Percentiles rank a stretch among this genome's conserved stretches.
phyloP scores from a whole-genome alignment of 805 yeast genomes.

The Yamadazyma ubonensis region DNA sequence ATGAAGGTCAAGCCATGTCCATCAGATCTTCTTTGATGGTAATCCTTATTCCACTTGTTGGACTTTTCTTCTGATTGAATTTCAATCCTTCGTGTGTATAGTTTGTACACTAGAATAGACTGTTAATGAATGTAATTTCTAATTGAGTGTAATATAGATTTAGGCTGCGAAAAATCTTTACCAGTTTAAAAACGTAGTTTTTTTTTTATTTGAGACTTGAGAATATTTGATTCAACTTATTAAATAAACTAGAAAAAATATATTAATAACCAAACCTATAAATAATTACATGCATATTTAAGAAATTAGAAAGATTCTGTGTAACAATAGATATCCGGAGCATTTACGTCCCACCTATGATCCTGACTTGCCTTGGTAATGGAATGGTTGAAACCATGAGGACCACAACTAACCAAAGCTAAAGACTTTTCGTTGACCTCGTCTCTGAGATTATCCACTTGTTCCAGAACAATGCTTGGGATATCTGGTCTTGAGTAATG shows the following conservation, averaged over 20 bases:
- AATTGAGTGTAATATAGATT: too few species aligned
- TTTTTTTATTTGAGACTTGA: too few species aligned
- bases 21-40: slow-evolving; percentile 1
- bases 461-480: slow-evolving; percentile 15
- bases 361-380: slow-evolving; percentile 30
- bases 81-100: neutral
- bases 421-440: slow-evolving; percentile 22
- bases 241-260: too few species aligned
- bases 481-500: slow-evolving; percentile 21
- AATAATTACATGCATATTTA: neutral
- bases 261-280: neutral
- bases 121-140: neutral
- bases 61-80: slow-evolving; percentile 6
- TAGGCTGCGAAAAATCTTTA: too few species aligned
- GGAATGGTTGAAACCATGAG: slow-evolving; percentile 27
- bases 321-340: slow-evolving; percentile 44
- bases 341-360: slow-evolving; percentile 22
- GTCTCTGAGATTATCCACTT: slow-evolving; percentile 17
- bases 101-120: neutral
- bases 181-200: too few species aligned
- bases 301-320: slow-evolving; percentile 29
- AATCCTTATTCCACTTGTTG: slow-evolving; percentile 9
- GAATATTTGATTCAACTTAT: too few species aligned
- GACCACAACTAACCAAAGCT: slow-evolving; percentile 45
- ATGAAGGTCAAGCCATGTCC: slow-evolving; percentile 3